Base-by-base conservation (phyloP, 1,284 basidiomycete species). In the Inonotus hispidus region DNA sequence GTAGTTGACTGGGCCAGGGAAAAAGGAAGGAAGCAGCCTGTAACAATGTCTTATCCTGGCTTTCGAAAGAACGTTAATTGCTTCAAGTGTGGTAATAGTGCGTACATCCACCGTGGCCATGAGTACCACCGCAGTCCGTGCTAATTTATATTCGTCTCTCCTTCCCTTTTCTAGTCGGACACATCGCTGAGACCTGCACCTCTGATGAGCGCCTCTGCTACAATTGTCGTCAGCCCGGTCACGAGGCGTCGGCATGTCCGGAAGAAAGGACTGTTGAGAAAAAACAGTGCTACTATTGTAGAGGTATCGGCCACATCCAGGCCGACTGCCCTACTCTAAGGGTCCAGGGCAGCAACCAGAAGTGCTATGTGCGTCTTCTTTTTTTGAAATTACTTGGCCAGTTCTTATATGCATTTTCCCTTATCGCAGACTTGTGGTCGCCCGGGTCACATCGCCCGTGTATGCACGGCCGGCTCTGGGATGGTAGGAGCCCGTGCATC, bases 141-240 rank as follows among this genome's bases (percentile, higher is more conserved):
- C 50, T 27, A 8, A 58, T 53, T 50, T 52, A 64, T 56, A 65
- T 63, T 52, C 23, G 66, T 62, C 60, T 67, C 49, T 64, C 47
- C 29, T 53, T 47, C 61, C 64, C 65, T 66, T 61, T 62, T 59
- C 60, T 65, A 91, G 92, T 94, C 71, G 93, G 92, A 56, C 93
- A 95, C 75, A 90, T 94, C 70, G 93, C 93, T 67, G 92, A 92
- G 78, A 89, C 88, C 70, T 95, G 93, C 73, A 82, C 90, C 59
- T 91, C 90, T 65, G 88, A 90, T 68, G 84, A 89, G 72, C 85
- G 92, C 67, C 83, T 95, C 63, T 95, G 93, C 78, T 95, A 93
- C 79, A 95, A 95, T 74, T 95, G 93, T 74, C 85, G 88, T 68
- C 87, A 91, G 73, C 90, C 92, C 14, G 93, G 92, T 25, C 93